Base-by-base conservation (phyloP, 371 early-diverging fungal species). In the Mortierella sp. region DNA sequence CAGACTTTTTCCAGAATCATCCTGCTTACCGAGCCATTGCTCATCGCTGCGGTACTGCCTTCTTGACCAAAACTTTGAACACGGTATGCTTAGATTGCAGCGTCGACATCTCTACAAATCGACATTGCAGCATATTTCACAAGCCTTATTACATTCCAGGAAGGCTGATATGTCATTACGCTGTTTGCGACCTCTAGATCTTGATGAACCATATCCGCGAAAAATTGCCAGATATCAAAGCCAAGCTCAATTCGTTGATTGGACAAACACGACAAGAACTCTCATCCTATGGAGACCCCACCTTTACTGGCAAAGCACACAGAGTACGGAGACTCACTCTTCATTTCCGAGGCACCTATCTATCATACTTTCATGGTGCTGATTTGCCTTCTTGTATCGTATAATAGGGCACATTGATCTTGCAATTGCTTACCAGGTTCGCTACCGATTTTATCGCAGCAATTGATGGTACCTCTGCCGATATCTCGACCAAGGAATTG, bases 401-500 rank as follows among this genome's bases (percentile, higher is more conserved):
- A 19, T 22, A 22, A 16, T 74, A 88, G 87, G 88, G 89, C 12
- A 78, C 93, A 2, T 71, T 92, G 34, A 71, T 95, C 44, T 77
- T 96, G 55, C 90, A 90, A 76, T 69, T 94, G 41, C 79, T 97
- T 63, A 96, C 92, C 39, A 88, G 88, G 66, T 93, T 94, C 76
- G 88, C 93, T 3, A 89, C 81, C 52, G 90, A 92, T 54, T 96
- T 94, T 80, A 85, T 85, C 57, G 85, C 91, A 43, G 86, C 92
- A 9, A 90, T 94, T 70, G 92, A 95, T 54, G 95, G 94, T 47
- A 94, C 92, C 16, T 87, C 86, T 6, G 77, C 90, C 28, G 95
- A 95, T 39, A 88, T 95, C 58, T 88, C 95, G n/a, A 91, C 94
- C 50, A 93, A 92, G 54, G 98, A 98, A 81, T 80, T 99, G 79